Evolutionary conservation across 1,284 basidiomycete genomes (phyloP).

Genomic region (Ganoderma boninense): DNA sequence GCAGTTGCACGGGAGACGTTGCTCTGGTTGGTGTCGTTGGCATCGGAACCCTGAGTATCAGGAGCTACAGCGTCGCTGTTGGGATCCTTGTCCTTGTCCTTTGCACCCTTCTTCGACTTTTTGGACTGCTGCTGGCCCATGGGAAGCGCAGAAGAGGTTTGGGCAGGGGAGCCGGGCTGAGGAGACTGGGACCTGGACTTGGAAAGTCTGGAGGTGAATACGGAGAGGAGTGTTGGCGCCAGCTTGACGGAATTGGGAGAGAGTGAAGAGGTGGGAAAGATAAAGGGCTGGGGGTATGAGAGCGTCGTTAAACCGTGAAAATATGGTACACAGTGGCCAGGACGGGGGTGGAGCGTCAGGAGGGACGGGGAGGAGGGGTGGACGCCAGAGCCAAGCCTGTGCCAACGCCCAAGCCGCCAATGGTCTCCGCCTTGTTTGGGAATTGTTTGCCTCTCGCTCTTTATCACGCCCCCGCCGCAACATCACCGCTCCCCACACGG

Average conservation of each 20-base stretch:
- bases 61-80: conserved; percentile 42
- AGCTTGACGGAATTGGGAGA: conserved; percentile 55
- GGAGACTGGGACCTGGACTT: conserved; percentile 77
- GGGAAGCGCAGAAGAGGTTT: conserved; percentile 48
- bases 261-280: conserved; percentile 27
- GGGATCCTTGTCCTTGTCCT: conserved; percentile 70
- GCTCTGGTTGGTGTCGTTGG: conserved; percentile 52
- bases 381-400: conserved; percentile 26
- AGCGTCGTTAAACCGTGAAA: conserved; percentile 32
- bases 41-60: conserved; percentile 45
- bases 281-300: conserved; percentile 21
- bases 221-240: conserved; percentile 82
- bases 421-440: conserved; percentile 34
- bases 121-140: conserved; percentile 87
- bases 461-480: conserved; percentile 13
- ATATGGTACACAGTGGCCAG: conserved; percentile 30
- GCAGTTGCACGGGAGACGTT: conserved; percentile 55
- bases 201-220: conserved; percentile 72
- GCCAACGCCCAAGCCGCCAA: conserved; percentile 15
- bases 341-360: conserved; percentile 14
- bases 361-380: conserved; percentile 23
- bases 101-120: conserved; percentile 73
- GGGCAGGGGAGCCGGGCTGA: conserved; percentile 52
- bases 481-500: neutral
- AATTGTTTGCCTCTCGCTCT: conserved; percentile 33